Evolutionary conservation across 352 stramenopile species (phyloP), one percentile per base, ranked within the genome.

Genomic region (Pythium angustatum): DNA sequence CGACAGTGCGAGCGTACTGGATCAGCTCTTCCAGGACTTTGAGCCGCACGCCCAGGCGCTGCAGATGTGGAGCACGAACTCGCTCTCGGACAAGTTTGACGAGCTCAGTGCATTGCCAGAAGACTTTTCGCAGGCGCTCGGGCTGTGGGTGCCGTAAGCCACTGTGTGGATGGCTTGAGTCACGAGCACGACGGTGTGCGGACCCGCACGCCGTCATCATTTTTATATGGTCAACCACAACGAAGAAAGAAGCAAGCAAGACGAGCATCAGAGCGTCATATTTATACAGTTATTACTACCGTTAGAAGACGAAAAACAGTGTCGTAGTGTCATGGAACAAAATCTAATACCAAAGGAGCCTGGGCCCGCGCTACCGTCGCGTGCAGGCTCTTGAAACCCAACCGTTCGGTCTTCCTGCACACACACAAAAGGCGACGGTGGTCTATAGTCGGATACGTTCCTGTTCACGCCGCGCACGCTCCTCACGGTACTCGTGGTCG

Each of bases 11-110:
- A 45, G 41, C 33, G 36, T 53, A 8, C 26, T 71, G 14, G 64
- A 59, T 27, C 57, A 71, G 41, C 26, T 66, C 26, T 68, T 71
- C 24, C 21, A 27, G 41, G 64, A 71, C n/a, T 67, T 71, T 55
- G 64, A 71, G 40, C 43, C 45, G 58, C 31, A 47, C 57, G 49
- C 51, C 33, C 43, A 63, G 31, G 33, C 30, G 52, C 24, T 66
- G 14, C 57, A 67, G n/a, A 64, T 64, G 33, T 70, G 63, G 63
- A 70, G 63, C 63, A 70, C 63, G 17, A 70, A 70, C 41, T 70
- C 63, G 48, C 63, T 70, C 22, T 49, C 34, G 30, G 55, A 65
- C 33, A 51, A 58, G 47, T n/a, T 70, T 22, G 63, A 70, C 3
- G 63, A 70, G 10, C 63, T 70, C 26, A 70, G 49, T n/a, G 56